Percentiles rank a stretch among this genome's conserved stretches.
Evolutionary conservation across 2,329 filamentous ascomycete genomes (phyloP).

Genomic region (Penicillium fuscoglaucum): DNA sequence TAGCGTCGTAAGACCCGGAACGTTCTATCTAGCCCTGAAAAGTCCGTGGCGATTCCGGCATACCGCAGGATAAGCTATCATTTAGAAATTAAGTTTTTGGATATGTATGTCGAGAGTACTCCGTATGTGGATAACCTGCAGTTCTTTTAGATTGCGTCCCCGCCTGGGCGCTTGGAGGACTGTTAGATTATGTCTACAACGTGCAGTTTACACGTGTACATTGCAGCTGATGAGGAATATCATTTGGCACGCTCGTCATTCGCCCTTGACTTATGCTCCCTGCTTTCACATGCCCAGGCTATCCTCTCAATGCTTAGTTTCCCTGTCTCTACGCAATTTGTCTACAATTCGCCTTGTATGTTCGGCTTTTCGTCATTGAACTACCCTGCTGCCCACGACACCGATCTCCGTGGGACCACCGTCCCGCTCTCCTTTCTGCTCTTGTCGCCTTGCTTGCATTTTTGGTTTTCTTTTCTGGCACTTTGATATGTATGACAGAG

Average conservation of each 20-base stretch:
- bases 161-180: background rate
- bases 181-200: background rate
- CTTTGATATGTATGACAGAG: background rate
- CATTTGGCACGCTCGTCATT: background rate
- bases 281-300: background rate
- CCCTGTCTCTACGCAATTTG: background rate
- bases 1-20: background rate
- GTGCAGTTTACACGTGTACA: background rate
- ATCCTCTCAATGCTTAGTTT: too few relatives aligned
- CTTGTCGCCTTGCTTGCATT: background rate
- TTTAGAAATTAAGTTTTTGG: background rate
- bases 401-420: too few relatives aligned
- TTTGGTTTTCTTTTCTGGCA: background rate
- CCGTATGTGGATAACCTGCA: background rate
- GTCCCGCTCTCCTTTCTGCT: background rate
- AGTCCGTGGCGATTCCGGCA: background rate
- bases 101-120: background rate
- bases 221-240: background rate
- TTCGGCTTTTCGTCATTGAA: background rate
- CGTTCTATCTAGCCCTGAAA: background rate
- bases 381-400: background rate
- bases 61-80: background rate
- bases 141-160: background rate
- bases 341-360: background rate
- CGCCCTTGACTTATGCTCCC: background rate